phyloP scores from a whole-genome alignment of 805 yeast species.

The Spathaspora passalidarum region DNA sequence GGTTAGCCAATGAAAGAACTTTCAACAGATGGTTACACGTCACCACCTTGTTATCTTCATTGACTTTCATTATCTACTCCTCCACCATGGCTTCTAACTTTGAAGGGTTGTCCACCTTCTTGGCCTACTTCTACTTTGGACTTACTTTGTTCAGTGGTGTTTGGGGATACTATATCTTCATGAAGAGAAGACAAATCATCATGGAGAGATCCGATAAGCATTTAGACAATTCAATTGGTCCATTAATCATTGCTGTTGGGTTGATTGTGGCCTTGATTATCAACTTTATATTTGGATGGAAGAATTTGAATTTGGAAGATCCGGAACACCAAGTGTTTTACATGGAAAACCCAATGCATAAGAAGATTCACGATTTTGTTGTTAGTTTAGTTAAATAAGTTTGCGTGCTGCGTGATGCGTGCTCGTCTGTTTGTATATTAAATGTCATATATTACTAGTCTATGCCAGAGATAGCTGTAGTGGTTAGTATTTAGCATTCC shows the following conservation, averaged over 20 bases:
- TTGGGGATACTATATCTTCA: constrained; percentile 86
- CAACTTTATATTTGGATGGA: constrained; percentile 68
- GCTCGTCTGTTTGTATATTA: too few species aligned
- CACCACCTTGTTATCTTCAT: constrained; percentile 75
- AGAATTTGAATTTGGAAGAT: constrained; percentile 16
- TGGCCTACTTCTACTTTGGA: constrained; percentile 79
- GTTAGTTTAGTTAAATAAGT: constrained; percentile 19
- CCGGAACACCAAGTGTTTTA: constrained; percentile 25
- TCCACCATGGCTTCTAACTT: constrained; percentile 68
- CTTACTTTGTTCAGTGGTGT: constrained; percentile 78
- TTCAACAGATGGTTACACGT: constrained; percentile 94
- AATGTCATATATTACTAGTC: too few species aligned
- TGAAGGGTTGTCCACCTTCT: constrained; percentile 56
- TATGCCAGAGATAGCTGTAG: too few species aligned
- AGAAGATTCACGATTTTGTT: constrained; percentile 32
- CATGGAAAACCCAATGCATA: constrained; percentile 30
- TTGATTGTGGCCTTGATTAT: constrained; percentile 62
- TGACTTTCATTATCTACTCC: constrained; percentile 81
- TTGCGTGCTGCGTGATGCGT: too few species aligned
- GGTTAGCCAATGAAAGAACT: constrained; percentile 98
- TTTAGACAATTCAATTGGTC: constrained; percentile 88
- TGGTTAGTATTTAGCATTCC: too few species aligned
- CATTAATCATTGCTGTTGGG: constrained; percentile 71
- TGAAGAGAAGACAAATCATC: constrained; percentile 68
- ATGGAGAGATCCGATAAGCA: constrained; percentile 81